Percentiles rank a stretch among this genome's conserved stretches.
phyloP scores from a whole-genome alignment of 129 eudicot genomes.

The Mikania micrantha region DNA sequence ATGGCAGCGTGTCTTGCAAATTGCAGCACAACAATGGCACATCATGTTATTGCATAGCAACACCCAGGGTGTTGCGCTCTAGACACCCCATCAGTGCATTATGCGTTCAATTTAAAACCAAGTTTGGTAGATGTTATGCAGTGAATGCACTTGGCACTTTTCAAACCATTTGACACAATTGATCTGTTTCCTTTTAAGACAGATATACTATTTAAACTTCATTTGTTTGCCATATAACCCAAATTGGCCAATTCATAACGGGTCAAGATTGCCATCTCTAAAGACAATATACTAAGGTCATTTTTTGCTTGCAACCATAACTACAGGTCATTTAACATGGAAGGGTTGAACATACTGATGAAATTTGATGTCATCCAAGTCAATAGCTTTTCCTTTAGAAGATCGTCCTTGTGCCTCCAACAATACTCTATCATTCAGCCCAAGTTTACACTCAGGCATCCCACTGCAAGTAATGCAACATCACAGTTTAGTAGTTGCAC shows the following conservation, averaged over 20 bases:
- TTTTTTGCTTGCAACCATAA: neutral
- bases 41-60: too few relatives aligned
- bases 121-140: neutral
- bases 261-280: neutral
- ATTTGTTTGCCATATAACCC: neutral
- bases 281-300: neutral
- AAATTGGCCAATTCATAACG: neutral
- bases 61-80: too few relatives aligned
- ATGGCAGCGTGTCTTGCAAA: too few relatives aligned
- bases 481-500: neutral
- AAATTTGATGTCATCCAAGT: conserved; percentile 87
- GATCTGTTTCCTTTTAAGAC: neutral
- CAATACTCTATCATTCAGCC: conserved; percentile 86
- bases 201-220: neutral
- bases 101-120: too few relatives aligned
- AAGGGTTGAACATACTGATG: conserved; percentile 63
- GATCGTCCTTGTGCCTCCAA: conserved; percentile 95
- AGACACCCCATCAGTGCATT: too few relatives aligned
- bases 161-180: neutral
- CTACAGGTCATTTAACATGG: neutral
- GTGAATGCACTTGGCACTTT: neutral
- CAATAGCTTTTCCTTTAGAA: conserved; percentile 89
- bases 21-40: too few relatives aligned
- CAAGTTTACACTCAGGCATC: conserved; percentile 98
- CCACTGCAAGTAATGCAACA: conserved; percentile 58